These are phyloP conservation scores for Sporothrix variecibatus DNA, from an alignment of 2,329 filamentous ascomycete species.

Conservation along the genomic window DNA sequence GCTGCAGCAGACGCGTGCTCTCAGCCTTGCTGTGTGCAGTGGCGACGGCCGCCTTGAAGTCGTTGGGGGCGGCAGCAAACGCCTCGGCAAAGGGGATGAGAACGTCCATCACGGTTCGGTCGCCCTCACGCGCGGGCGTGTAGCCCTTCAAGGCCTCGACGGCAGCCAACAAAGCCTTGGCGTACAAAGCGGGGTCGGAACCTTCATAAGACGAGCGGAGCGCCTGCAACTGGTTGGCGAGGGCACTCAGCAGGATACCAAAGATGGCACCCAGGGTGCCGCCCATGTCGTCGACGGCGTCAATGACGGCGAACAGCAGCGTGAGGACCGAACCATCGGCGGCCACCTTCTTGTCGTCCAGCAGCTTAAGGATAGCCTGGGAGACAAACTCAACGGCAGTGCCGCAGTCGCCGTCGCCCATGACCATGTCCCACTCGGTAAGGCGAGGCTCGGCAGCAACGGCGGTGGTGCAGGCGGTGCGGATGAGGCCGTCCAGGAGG, in stretches of 20 bases:
- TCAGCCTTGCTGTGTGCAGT: conserved; percentile 63
- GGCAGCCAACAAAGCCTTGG: conserved; percentile 45
- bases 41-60: conserved; percentile 57
- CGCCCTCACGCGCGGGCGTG: conserved; percentile 57
- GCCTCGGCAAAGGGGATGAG: conserved; percentile 55
- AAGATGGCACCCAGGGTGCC: conserved; percentile 58
- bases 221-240: conserved; percentile 34
- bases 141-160: conserved; percentile 51
- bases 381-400: conserved; percentile 60
- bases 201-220: background rate
- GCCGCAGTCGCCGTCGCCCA: conserved; percentile 68
- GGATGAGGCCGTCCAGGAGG: conserved; percentile 57
- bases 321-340: background rate
- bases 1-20: conserved; percentile 64
- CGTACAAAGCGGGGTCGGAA: conserved; percentile 43
- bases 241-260: conserved; percentile 47
- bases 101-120: conserved; percentile 60
- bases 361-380: conserved; percentile 31
- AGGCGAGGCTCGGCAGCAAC: conserved; percentile 62
- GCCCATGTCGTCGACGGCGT: conserved; percentile 41
- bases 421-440: conserved; percentile 63
- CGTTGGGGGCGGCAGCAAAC: conserved; percentile 43
- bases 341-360: background rate
- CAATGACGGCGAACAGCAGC: conserved; percentile 48
- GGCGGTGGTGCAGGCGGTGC: conserved; percentile 53